phyloP scores from a whole-genome alignment of 495 filamentous ascomycete species.

The Extremus antarcticus region DNA sequence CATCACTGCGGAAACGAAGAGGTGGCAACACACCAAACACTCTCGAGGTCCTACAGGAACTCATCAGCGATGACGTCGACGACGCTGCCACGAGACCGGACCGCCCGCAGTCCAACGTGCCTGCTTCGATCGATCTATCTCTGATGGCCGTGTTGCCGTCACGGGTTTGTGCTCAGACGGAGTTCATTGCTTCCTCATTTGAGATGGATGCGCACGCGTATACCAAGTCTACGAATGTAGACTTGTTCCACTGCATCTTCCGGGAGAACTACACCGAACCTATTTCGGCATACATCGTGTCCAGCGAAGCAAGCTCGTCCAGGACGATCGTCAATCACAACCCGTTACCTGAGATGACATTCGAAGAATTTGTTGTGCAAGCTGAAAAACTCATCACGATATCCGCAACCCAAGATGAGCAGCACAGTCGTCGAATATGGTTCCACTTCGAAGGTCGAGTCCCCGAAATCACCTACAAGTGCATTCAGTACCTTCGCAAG shows the following conservation, averaged over 20 bases:
- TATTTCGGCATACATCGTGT: not conserved
- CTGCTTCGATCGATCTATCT: not conserved
- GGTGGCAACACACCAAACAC: not conserved
- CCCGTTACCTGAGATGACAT: not conserved
- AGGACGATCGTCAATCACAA: slow-evolving; percentile 1
- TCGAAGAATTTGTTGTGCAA: not conserved
- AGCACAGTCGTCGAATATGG: not conserved
- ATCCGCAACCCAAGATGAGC: not conserved
- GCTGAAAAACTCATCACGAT: not conserved
- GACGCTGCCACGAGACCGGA: too few species aligned
- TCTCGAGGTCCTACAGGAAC: not conserved
- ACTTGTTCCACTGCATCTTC: not conserved
- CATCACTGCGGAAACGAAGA: not conserved
- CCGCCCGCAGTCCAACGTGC: too few species aligned
- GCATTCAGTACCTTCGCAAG: not conserved
- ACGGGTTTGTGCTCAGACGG: not conserved
- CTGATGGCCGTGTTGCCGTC: not conserved
- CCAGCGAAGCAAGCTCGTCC: not conserved
- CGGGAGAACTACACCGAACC: not conserved
- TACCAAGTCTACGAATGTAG: not conserved
- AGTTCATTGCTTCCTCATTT: not conserved
- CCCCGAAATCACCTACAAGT: not conserved
- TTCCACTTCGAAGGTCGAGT: slow-evolving; percentile 1
- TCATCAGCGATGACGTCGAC: not conserved
- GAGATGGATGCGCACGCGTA: not conserved